Percentiles rank a stretch among this genome's conserved stretches.
Evolutionary conservation across 1,284 basidiomycete species (phyloP).

Genomic region (Austroboletus niveus): DNA sequence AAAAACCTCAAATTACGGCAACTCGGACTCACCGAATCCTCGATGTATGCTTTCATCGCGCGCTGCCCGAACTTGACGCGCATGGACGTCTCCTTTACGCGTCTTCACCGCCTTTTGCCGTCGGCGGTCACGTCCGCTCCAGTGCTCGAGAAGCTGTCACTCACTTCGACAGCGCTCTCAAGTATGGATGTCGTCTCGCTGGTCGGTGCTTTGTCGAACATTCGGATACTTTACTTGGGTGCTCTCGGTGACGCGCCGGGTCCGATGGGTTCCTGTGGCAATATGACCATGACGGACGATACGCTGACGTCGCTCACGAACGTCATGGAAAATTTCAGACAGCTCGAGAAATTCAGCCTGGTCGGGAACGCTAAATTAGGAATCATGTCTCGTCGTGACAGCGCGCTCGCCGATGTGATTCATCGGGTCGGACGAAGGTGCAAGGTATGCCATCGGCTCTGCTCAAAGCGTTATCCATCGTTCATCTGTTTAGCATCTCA

Average conservation of each 20-base stretch:
- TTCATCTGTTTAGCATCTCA: conserved; percentile 41
- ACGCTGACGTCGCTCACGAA: conserved; percentile 46
- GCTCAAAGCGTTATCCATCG: not conserved
- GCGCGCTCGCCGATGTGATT: conserved; percentile 48
- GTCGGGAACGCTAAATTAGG: conserved; percentile 65
- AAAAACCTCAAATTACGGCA: conserved; percentile 61
- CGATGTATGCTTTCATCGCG: conserved; percentile 42
- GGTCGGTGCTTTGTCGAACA: conserved; percentile 37
- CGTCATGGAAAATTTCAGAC: conserved; percentile 35
- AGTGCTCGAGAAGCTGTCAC: conserved; percentile 54
- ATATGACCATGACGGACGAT: conserved; percentile 57
- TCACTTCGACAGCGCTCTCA: conserved; percentile 55
- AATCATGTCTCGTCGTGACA: conserved; percentile 27
- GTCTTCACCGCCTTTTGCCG: conserved; percentile 37
- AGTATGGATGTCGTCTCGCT: conserved; percentile 41
- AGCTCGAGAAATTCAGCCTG: conserved; percentile 54
- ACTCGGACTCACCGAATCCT: conserved; percentile 47
- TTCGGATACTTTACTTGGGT: conserved; percentile 56
- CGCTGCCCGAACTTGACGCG: conserved; percentile 51
- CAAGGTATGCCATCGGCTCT: conserved; percentile 41
- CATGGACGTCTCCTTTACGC: conserved; percentile 66
- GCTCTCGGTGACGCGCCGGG: conserved; percentile 54
- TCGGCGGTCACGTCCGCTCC: conserved; percentile 11
- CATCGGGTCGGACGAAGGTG: conserved; percentile 54
- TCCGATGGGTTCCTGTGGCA: conserved; percentile 43